These are phyloP conservation scores for Clavispora santaluciae DNA, from an alignment of 805 yeast genomes.

Conservation along the genomic window DNA sequence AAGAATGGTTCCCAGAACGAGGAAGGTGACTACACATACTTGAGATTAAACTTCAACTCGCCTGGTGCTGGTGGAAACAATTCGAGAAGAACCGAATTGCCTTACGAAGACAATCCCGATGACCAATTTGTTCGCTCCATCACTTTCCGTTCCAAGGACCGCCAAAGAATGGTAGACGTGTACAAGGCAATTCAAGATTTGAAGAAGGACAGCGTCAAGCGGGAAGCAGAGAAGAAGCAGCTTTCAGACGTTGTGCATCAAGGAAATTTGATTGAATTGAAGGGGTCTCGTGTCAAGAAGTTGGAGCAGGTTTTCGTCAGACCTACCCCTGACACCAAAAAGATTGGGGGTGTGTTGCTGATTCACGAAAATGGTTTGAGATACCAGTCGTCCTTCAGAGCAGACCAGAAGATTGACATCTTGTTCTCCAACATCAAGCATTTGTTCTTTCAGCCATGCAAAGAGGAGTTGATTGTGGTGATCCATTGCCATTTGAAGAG, in stretches of 20 bases:
- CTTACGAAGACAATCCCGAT: constrained; percentile 84
- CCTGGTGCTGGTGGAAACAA: constrained; percentile 81
- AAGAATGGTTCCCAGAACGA: constrained; percentile 93
- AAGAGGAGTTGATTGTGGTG: constrained; percentile 87
- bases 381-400: constrained; percentile 79
- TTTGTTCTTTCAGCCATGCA: constrained; percentile 91
- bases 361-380: constrained; percentile 96
- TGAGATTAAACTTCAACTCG: constrained; percentile 86
- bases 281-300: constrained; percentile 79
- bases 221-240: constrained; percentile 86
- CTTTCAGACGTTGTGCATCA: constrained; percentile 93
- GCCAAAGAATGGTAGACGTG: constrained; percentile 85
- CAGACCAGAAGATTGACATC: constrained; percentile 84
- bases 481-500: constrained; percentile 89
- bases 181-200: constrained; percentile 86
- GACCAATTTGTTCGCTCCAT: constrained; percentile 83
- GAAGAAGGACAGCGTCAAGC: constrained; percentile 85
- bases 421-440: constrained; percentile 89
- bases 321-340: constrained; percentile 96
- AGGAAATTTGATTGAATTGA: constrained; percentile 77
- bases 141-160: constrained; percentile 84
- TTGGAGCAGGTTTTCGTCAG: constrained; percentile 86
- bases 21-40: constrained; percentile 90
- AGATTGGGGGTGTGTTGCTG: constrained; percentile 83
- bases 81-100: constrained; percentile 71